These are phyloP conservation scores for Pythium biforme DNA, from an alignment of 352 stramenopile genomes.

Conservation along the genomic window DNA sequence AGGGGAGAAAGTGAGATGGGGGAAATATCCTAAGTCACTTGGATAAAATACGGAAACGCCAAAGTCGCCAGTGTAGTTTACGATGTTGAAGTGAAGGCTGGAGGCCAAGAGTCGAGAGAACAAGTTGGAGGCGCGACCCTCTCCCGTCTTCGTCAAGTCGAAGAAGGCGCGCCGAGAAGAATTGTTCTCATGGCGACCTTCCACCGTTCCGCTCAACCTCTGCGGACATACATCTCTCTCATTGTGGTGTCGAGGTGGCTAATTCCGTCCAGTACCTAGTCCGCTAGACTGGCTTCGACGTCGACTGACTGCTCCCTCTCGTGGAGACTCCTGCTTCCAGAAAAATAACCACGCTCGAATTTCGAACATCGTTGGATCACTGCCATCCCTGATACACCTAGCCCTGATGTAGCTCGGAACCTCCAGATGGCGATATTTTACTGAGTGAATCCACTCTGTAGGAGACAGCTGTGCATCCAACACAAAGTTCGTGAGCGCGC, in stretches of 20 bases:
- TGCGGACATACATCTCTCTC: neutral
- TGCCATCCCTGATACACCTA: conserved; percentile 17
- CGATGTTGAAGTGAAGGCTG: conserved; percentile 30
- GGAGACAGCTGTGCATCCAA: neutral
- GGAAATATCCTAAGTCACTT: conserved; percentile 7
- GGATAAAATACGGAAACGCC: conserved; percentile 29
- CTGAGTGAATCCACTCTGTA: neutral
- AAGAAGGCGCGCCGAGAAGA: conserved; percentile 18
- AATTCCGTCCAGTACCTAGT: neutral
- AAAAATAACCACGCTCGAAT: conserved; percentile 11
- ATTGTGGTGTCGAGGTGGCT: too few relatives aligned
- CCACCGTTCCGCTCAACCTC: conserved; percentile 5
- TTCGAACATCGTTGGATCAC: conserved; percentile 8
- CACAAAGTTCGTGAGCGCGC: neutral
- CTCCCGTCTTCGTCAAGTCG: conserved; percentile 23
- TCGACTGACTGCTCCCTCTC: conserved; percentile 9
- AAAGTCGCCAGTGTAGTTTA: conserved; percentile 16
- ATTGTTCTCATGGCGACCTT: conserved; percentile 19
- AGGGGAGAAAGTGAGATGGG: conserved; percentile 13
- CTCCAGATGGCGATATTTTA: neutral
- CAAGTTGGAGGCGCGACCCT: neutral
- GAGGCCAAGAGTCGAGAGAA: neutral
- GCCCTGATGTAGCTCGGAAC: conserved; percentile 12
- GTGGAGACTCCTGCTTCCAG: neutral
- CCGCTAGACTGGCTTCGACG: neutral